A percentile compares a stretch with the other conserved stretches of the same genome.
Evolutionary conservation across 2,329 filamentous ascomycete genomes (phyloP).

Genomic region (Hymenotorrendiella dingleyae): DNA sequence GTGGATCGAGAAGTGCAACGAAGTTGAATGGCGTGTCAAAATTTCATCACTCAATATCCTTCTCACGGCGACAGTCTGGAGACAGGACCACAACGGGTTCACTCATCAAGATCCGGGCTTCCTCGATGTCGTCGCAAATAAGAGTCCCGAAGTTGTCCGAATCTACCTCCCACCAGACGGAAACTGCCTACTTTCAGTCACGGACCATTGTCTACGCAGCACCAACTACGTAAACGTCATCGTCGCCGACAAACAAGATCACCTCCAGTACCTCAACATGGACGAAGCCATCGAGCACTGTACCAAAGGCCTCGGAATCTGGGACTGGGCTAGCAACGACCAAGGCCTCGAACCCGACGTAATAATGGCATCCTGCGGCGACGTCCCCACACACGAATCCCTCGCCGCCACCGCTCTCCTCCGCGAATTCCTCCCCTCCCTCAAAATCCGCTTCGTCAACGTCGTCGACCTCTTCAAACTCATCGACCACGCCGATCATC

Average conservation of each 20-base stretch:
- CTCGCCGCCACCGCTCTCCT: constrained; percentile 70
- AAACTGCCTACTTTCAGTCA: constrained; percentile 69
- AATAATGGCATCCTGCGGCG: constrained; percentile 71
- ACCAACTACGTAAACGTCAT: constrained; percentile 77
- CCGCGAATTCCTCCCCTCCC: constrained; percentile 61
- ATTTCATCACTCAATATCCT: constrained; percentile 74
- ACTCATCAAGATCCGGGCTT: constrained; percentile 78
- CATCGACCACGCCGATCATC: constrained; percentile 63
- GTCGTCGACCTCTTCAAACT: constrained; percentile 77
- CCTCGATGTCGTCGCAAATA: constrained; percentile 73
- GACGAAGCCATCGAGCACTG: constrained; percentile 69
- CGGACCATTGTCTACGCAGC: constrained; percentile 69
- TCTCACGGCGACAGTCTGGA: constrained; percentile 72
- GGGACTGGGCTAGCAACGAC: constrained; percentile 71
- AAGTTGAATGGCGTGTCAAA: constrained; percentile 70
- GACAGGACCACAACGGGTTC: constrained; percentile 80
- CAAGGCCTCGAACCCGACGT: constrained; percentile 62
- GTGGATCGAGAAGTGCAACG: constrained; percentile 77
- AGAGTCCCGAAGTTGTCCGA: constrained; percentile 71
- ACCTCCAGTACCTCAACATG: constrained; percentile 70
- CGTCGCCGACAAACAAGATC: constrained; percentile 74
- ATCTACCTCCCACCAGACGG: constrained; percentile 78
- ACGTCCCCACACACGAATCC: constrained; percentile 68
- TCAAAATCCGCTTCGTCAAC: constrained; percentile 76
- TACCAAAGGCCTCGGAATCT: constrained; percentile 73